Conservation (phyloP, 805 yeast genomes). For the Cyberlindnera mycetangii region DNA sequence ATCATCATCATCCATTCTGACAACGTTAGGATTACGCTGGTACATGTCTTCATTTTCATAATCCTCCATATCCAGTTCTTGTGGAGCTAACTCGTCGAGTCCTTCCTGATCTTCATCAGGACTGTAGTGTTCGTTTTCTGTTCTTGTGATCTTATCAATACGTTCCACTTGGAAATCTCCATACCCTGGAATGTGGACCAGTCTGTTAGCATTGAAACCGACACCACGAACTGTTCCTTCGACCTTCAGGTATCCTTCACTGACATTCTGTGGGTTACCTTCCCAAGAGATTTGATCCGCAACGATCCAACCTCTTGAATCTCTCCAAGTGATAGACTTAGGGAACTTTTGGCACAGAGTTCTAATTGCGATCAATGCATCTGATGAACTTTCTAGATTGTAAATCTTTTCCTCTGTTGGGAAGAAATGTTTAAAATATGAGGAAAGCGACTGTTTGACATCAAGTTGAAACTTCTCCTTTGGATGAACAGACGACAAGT, state of each 20-base stretch:
- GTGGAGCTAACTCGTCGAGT: conserved; percentile 58
- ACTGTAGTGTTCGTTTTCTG: conserved; percentile 29
- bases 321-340: conserved; percentile 86
- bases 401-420: conserved; percentile 78
- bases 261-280: conserved; percentile 26
- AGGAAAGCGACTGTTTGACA: conserved; percentile 57
- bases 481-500: conserved; percentile 61
- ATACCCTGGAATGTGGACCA: conserved; percentile 81
- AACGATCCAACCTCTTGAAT: conserved; percentile 81
- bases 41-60: conserved; percentile 35
- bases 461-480: conserved; percentile 77
- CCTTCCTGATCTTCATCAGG: conserved; percentile 48
- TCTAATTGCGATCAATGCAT: conserved; percentile 71
- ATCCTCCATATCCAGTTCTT: conserved; percentile 47
- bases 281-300: conserved; percentile 60
- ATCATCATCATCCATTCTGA: conserved; percentile 37
- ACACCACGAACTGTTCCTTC: conserved; percentile 86
- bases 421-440: conserved; percentile 71
- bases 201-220: conserved; percentile 73
- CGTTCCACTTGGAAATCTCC: conserved; percentile 83
- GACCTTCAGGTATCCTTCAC: conserved; percentile 48
- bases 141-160: conserved; percentile 50
- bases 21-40: conserved; percentile 23
- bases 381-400: conserved; percentile 64
- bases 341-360: conserved; percentile 84